Conservation (phyloP, 2,329 filamentous ascomycete genomes). For the Calonectria pauciramosa region DNA sequence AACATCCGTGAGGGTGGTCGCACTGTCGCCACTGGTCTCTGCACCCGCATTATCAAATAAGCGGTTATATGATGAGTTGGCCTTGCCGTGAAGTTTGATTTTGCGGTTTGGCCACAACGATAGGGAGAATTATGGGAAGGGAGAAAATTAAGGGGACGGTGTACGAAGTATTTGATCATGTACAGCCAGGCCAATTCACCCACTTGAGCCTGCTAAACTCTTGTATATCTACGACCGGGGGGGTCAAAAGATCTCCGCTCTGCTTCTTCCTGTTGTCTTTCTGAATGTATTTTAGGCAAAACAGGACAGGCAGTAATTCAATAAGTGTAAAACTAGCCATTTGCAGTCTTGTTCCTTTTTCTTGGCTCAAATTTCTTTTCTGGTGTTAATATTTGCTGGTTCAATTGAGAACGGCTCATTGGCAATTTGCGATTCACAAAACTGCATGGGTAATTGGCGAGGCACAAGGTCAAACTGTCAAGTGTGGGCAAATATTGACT, state of each 20-base stretch:
- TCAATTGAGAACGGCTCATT: not conserved
- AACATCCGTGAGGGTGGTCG: conserved; percentile 98
- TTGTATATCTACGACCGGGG: conserved; percentile 54
- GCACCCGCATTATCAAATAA: conserved; percentile 79
- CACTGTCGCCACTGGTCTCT: conserved; percentile 86
- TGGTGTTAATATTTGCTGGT: not conserved
- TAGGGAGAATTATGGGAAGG: not conserved
- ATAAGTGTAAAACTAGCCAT: conserved; percentile 45
- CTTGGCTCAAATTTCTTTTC: conserved; percentile 3
- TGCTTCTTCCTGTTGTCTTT: conserved; percentile 57
- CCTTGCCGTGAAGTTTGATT: conserved; percentile 3
- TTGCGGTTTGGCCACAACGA: not conserved
- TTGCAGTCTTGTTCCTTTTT: not conserved
- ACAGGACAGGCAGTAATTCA: conserved; percentile 48
- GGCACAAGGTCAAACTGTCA: not conserved
- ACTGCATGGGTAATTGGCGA: not conserved
- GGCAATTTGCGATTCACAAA: not conserved
- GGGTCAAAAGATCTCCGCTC: conserved; percentile 57
- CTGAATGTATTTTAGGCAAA: conserved; percentile 52
- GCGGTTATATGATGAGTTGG: conserved; percentile 23
- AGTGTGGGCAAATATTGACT: not conserved
- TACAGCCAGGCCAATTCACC: conserved; percentile 44
- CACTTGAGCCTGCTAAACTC: conserved; percentile 49
- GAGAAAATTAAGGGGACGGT: conserved; percentile 37
- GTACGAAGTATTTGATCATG: conserved; percentile 47